Evolutionary conservation across 2,329 filamentous ascomycete species (phyloP).

Genomic region (Atkinsonella texensis): DNA sequence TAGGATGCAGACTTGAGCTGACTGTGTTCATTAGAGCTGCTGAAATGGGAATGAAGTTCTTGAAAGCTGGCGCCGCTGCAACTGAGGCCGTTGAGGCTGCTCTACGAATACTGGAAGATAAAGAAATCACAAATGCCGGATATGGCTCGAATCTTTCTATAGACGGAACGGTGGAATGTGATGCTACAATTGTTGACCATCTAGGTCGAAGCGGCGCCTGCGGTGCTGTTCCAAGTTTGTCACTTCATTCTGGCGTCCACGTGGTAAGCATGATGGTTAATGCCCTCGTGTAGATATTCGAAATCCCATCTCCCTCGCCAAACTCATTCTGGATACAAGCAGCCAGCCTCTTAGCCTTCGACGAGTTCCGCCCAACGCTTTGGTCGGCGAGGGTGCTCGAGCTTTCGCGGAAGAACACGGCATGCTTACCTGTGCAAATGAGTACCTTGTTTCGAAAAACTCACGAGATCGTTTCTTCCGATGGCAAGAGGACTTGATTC

Average conservation of each 20-base stretch:
- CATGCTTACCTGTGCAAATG: conserved; percentile 60
- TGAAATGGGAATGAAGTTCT: conserved; percentile 67
- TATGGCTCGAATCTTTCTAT: conserved; percentile 92
- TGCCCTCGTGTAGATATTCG: conserved; percentile 54
- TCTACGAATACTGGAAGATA: conserved; percentile 78
- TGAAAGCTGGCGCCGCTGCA: conserved; percentile 67
- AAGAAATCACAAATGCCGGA: conserved; percentile 91
- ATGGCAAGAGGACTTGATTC: conserved; percentile 65
- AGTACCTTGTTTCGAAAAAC: conserved; percentile 66
- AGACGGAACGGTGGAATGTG: conserved; percentile 84
- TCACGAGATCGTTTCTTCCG: conserved; percentile 66
- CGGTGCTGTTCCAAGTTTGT: conserved; percentile 78
- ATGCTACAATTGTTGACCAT: conserved; percentile 88
- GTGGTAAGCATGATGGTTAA: background rate
- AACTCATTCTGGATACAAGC: conserved; percentile 67
- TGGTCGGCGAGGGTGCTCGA: conserved; percentile 75
- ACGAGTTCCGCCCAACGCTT: conserved; percentile 82
- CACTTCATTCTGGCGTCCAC: background rate
- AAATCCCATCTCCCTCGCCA: conserved; percentile 83
- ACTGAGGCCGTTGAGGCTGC: conserved; percentile 85
- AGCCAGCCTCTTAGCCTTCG: conserved; percentile 68
- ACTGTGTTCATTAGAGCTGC: conserved; percentile 52
- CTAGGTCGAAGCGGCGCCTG: conserved; percentile 84
- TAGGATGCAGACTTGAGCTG: background rate
- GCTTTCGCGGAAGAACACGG: conserved; percentile 76